Base-by-base conservation (phyloP, 148 eudicot species). In the Camellia granthamiana region DNA sequence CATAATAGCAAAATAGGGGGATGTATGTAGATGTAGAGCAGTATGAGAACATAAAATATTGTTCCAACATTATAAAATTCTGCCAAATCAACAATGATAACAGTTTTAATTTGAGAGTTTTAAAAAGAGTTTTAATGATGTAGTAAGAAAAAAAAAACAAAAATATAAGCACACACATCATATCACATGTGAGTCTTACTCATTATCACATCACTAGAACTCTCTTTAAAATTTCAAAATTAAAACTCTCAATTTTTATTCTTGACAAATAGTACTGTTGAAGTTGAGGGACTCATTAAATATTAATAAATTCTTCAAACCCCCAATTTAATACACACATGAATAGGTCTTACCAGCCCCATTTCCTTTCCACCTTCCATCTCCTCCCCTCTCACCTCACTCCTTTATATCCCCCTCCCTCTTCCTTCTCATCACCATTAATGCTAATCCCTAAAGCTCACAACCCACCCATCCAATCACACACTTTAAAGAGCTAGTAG, bases 311-410 rank as follows among this genome's bases (percentile, higher is more conserved):
- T 72, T 38, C 58, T 23, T 21, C 60, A 41, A 62, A 62, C 66
- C 46, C 23, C 55, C 15, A 30, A 47, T 68, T 77, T 77, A 77
- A 72, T 77, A 63, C 80, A 63, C 56, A 70, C 81, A 82, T 16
- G 12, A 77, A 77, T 77, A 77, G 77, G 80, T 58, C 84, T 74
- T 77, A 77, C 84, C 81, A 8, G 4, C 83, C 84, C 84, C 84
- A 74, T 75, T 84, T 84, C 76, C 84, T 74, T 84, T 79, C 84
- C 87, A 82, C 79, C 81, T 80, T 75, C 78, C 79, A 41, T 71
- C 59, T 56, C 68, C 56, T 60, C 13, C 47, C 62, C 84, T 60
- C 61, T 51, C 46, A 69, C 23, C 62, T 23, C 61, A 41, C 74
- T 55, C 80, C 80, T 82, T 61, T 79, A 69, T 82, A 79, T 70